Percentiles rank a stretch among this genome's conserved stretches.
These are phyloP conservation scores for Ceriops tagal DNA, from an alignment of 345 rosid genomes.

Conservation along the genomic window DNA sequence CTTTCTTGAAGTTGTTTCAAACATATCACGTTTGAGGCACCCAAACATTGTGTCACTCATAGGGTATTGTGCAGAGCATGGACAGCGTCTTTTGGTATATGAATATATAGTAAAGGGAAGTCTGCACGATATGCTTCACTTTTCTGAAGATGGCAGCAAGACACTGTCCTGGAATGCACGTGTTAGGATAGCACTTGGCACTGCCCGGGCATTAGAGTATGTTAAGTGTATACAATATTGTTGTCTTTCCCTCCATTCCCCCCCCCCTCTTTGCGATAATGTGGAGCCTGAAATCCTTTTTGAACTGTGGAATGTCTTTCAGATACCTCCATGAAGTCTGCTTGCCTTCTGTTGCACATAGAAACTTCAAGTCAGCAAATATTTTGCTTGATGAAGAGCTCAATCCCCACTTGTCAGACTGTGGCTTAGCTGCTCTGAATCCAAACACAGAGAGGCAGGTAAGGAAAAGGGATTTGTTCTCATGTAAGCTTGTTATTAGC, in stretches of 20 bases:
- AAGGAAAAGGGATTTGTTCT: not conserved
- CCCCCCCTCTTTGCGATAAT: not conserved
- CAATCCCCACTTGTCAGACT: conserved; percentile 89
- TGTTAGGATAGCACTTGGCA: conserved; percentile 95
- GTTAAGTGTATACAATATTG: conserved; percentile 29
- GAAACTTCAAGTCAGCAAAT: conserved; percentile 96
- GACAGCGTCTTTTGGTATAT: conserved; percentile 92
- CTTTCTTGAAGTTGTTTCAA: conserved; percentile 89
- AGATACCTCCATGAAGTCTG: conserved; percentile 99
- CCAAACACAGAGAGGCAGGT: conserved; percentile 97
- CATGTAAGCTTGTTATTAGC: not conserved
- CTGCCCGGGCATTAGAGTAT: conserved; percentile 97
- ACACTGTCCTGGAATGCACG: conserved; percentile 88
- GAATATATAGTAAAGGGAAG: conserved; percentile 72
- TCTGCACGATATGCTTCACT: conserved; percentile 83
- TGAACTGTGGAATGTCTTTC: conserved; percentile 21
- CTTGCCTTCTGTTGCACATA: conserved; percentile 93
- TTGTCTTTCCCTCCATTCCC: conserved; percentile 5
- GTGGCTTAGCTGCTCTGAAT: conserved; percentile 91
- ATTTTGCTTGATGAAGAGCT: conserved; percentile 95
- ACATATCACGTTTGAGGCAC: conserved; percentile 90
- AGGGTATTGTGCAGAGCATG: conserved; percentile 95
- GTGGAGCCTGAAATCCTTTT: conserved; percentile 5
- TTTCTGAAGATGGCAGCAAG: conserved; percentile 67
- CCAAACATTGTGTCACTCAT: conserved; percentile 75